phyloP scores from a whole-genome alignment of 805 yeast genomes.

The Candida dajiaensis region DNA sequence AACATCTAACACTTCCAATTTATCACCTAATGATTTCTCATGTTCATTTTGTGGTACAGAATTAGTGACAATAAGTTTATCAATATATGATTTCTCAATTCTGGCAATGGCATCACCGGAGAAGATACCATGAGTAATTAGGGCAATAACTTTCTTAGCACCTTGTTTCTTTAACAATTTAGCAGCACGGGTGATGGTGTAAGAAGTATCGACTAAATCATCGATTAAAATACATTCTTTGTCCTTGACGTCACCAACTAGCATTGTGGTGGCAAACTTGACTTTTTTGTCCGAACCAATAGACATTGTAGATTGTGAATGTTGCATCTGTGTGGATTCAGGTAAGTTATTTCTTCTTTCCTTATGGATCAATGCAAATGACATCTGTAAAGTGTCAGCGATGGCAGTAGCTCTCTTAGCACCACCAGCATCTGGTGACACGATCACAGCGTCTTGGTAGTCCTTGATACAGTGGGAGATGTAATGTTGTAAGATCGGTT shows the following conservation, averaged over 20 bases:
- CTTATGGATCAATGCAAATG: constrained; percentile 93
- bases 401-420: constrained; percentile 94
- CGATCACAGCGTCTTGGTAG: constrained; percentile 79
- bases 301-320: constrained; percentile 11
- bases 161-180: constrained; percentile 89
- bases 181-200: constrained; percentile 90
- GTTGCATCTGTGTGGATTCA: constrained; percentile 7
- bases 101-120: constrained; percentile 85
- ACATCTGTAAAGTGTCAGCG: constrained; percentile 83
- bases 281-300: constrained; percentile 16
- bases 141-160: constrained; percentile 76
- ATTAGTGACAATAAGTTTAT: constrained; percentile 83
- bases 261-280: constrained; percentile 77
- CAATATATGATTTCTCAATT: constrained; percentile 63
- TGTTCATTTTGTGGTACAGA: constrained; percentile 80
- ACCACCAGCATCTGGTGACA: constrained; percentile 98
- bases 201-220: constrained; percentile 90
- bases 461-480: constrained; percentile 73
- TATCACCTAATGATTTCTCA: constrained; percentile 44
- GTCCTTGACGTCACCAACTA: constrained; percentile 90
- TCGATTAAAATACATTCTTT: constrained; percentile 87
- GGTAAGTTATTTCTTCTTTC: constrained; percentile 58
- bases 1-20: constrained; percentile 80
- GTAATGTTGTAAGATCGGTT: constrained; percentile 82
- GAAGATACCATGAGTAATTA: constrained; percentile 89